These are phyloP conservation scores for Tulasnella sp. DNA, from an alignment of 768 basidiomycete species.

Conservation along the genomic window DNA sequence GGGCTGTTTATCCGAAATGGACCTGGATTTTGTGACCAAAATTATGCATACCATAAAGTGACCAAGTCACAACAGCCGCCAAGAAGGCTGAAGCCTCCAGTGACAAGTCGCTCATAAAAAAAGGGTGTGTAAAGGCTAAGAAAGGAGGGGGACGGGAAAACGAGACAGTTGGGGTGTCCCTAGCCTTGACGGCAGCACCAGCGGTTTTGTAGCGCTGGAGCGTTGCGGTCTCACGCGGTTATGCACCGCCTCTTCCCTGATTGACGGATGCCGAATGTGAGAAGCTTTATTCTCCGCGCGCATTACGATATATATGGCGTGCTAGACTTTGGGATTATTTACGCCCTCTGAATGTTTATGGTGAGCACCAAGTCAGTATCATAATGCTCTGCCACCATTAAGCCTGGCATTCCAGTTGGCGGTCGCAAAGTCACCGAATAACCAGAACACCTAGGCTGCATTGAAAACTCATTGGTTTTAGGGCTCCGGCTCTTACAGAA, in stretches of 20 bases:
- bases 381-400: too few species aligned
- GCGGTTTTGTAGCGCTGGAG: not conserved
- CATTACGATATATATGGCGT: too few species aligned
- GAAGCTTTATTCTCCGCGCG: too few species aligned
- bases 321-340: too few species aligned
- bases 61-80: not conserved
- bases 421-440: too few species aligned
- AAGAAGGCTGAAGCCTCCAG: slow-evolving; percentile 1
- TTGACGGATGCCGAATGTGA: not conserved
- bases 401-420: too few species aligned
- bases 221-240: not conserved
- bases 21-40: not conserved
- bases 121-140: not conserved
- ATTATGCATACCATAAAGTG: not conserved
- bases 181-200: not conserved
- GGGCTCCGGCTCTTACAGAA: not conserved
- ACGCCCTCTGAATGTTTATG: too few species aligned
- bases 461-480: not conserved
- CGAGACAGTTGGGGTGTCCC: not conserved
- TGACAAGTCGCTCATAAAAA: not conserved
- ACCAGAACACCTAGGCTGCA: too few species aligned
- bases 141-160: not conserved
- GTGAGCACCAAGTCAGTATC: too few species aligned
- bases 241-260: not conserved
- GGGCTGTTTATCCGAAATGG: not conserved